A percentile compares a stretch with the other conserved stretches of the same genome.
Conservation (phyloP, 1,284 basidiomycete genomes). For the Porodaedalea pini region DNA sequence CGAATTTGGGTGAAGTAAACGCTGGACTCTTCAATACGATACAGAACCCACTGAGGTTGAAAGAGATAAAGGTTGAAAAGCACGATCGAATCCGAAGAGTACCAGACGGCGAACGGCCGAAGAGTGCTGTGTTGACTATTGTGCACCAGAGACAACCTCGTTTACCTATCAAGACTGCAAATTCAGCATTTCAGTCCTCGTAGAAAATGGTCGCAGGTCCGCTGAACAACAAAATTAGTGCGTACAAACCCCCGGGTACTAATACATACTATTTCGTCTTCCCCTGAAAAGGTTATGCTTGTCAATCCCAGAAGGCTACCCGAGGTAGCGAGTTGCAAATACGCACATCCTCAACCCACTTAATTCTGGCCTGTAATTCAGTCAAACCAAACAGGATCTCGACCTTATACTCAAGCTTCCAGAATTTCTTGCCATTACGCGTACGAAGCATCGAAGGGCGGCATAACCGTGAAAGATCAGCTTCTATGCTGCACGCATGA, state of each 20-base stretch:
- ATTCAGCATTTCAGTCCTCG: neutral
- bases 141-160: too few relatives aligned
- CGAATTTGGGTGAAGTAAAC: too few relatives aligned
- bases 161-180: too few relatives aligned
- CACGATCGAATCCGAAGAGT: too few relatives aligned
- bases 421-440: slow-evolving; percentile 62
- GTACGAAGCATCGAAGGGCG: slow-evolving; percentile 44
- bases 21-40: too few relatives aligned
- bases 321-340: too few relatives aligned
- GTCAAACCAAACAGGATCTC: slow-evolving; percentile 78
- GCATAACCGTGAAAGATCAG: slow-evolving; percentile 65
- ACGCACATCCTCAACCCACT: slow-evolving; percentile 72
- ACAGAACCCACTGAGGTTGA: too few relatives aligned
- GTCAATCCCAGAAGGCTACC: neutral
- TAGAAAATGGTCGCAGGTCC: slow-evolving; percentile 72
- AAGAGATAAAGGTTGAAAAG: too few relatives aligned
- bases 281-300: slow-evolving; percentile 34
- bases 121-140: too few relatives aligned
- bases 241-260: neutral
- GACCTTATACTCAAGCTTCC: slow-evolving; percentile 75
- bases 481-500: slow-evolving; percentile 69
- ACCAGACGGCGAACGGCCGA: too few relatives aligned
- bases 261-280: slow-evolving; percentile 57
- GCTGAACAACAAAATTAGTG: too few relatives aligned
- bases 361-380: slow-evolving; percentile 74